Evolutionary conservation across 2,329 filamentous ascomycete species (phyloP), one percentile per base, ranked within the genome.

Genomic region (Paecilomyces sp.): DNA sequence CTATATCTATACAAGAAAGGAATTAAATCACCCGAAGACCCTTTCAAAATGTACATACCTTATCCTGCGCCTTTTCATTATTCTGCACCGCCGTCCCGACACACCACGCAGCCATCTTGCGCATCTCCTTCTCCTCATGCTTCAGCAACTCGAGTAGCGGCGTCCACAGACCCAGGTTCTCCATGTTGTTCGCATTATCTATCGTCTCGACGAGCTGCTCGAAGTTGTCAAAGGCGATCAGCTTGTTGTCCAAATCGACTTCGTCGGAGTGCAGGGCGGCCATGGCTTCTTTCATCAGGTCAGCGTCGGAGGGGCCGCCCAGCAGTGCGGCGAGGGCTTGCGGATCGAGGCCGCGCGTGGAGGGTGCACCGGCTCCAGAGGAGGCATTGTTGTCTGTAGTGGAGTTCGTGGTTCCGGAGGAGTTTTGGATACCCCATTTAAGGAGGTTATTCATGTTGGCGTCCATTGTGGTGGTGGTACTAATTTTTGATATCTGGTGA

Each of bases 151-250:
- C 76, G 11, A 97, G 81, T 47, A 99, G 80, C 9, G 91, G 91
- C 11, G 84, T 83, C 94, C 94, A 99, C 33, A 97, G 81, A 6
- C 83, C 83, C 22, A 97, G 79, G 30, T 84, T 84, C 65, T 87
- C 87, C 67, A 99, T 84, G 77, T 97, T 95, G 80, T 97, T 99
- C 60, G 94, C 93, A 74, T 99, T 99, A 81, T 99, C 94, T 67
- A 97, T 86, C 63, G 85, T 87, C 80, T 97, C 92, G 68, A 97
- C 88, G 61, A 96, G 81, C 75, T 96, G 91, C 79, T 96, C 92
- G 63, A 97, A 89, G 78, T 97, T 96, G 83, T 96, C 92, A 76
- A 96, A 95, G 41, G 92, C 92, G 60, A 87, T 84, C 58, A 95
- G 77, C 74, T 90, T 91, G 76, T 91, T 85, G 52, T 91, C 88